These are phyloP conservation scores for Danielozyma ontarioensis DNA, from an alignment of 805 yeast species.

Conservation along the genomic window DNA sequence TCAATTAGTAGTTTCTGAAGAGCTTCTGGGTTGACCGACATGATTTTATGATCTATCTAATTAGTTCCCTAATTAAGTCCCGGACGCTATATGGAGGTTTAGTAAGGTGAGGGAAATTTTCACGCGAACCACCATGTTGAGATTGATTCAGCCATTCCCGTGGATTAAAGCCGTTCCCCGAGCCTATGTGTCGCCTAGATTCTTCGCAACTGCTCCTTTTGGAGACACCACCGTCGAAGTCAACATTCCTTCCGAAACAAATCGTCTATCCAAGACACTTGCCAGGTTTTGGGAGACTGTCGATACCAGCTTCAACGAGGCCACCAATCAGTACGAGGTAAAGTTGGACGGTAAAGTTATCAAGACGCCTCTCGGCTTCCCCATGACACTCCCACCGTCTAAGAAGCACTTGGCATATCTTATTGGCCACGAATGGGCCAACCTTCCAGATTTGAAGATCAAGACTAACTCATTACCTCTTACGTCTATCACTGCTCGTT, in stretches of 20 bases:
- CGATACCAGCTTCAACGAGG: constrained; percentile 27
- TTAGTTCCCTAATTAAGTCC: neutral
- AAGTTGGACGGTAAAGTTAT: constrained; percentile 72
- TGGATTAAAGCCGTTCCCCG: no score
- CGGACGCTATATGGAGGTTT: no score
- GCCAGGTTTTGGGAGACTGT: constrained; percentile 82
- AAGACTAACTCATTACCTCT: constrained; percentile 79
- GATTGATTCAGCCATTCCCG: no score
- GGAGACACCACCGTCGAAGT: constrained; percentile 40
- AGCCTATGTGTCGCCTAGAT: no score
- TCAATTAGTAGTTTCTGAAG: constrained; percentile 54
- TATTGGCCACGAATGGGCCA: constrained; percentile 84
- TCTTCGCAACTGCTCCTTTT: no score
- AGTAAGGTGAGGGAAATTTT: no score
- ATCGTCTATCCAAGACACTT: constrained; percentile 62
- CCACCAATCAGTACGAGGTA: constrained; percentile 39
- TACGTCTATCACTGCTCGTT: constrained; percentile 82
- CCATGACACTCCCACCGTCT: constrained; percentile 54
- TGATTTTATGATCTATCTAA: constrained; percentile 5
- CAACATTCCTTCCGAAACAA: constrained; percentile 56
- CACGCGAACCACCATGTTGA: no score
- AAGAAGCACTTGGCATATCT: constrained; percentile 66
- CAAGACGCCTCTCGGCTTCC: constrained; percentile 79
- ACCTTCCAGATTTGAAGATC: constrained; percentile 57
- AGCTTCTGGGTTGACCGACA: constrained; percentile 44